Conservation (phyloP, 2,329 filamentous ascomycete genomes). For the Colletotrichum lini region DNA sequence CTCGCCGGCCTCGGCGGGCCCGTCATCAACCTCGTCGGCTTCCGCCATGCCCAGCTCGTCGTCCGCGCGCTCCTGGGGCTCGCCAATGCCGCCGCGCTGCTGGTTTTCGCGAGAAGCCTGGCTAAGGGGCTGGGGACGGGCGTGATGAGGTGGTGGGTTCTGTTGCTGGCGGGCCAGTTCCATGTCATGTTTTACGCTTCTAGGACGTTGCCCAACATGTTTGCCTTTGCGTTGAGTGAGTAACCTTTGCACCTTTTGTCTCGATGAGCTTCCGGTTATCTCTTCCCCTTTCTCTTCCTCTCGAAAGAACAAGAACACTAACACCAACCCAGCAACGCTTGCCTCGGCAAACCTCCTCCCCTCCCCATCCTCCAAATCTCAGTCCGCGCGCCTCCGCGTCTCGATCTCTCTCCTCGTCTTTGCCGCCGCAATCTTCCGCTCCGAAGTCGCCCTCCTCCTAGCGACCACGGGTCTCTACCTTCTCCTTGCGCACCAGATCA, state of each 20-base stretch:
- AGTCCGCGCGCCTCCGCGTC: slow-evolving; percentile 67
- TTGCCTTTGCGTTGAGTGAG: slow-evolving; percentile 89
- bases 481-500: slow-evolving; percentile 68
- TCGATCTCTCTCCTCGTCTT: slow-evolving; percentile 83
- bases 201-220: slow-evolving; percentile 94
- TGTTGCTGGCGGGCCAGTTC: slow-evolving; percentile 88
- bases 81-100: slow-evolving; percentile 79
- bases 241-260: slow-evolving; percentile 40
- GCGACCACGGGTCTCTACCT: slow-evolving; percentile 76
- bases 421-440: slow-evolving; percentile 87
- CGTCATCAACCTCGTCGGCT: slow-evolving; percentile 69
- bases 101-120: slow-evolving; percentile 76
- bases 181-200: slow-evolving; percentile 95
- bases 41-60: slow-evolving; percentile 70
- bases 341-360: slow-evolving; percentile 68
- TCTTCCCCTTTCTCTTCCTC: neutral
- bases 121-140: slow-evolving; percentile 76
- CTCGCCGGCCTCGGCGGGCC: slow-evolving; percentile 82
- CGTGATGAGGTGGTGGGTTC: slow-evolving; percentile 83
- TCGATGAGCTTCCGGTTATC: neutral
- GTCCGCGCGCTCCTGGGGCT: slow-evolving; percentile 84
- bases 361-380: slow-evolving; percentile 47
- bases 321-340: slow-evolving; percentile 69
- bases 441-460: slow-evolving; percentile 88
- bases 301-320: neutral